Evolutionary conservation across 2,329 filamentous ascomycete genomes (phyloP), one percentile per base, ranked within the genome.

Genomic region (Pseudogymnoascus pannorum): DNA sequence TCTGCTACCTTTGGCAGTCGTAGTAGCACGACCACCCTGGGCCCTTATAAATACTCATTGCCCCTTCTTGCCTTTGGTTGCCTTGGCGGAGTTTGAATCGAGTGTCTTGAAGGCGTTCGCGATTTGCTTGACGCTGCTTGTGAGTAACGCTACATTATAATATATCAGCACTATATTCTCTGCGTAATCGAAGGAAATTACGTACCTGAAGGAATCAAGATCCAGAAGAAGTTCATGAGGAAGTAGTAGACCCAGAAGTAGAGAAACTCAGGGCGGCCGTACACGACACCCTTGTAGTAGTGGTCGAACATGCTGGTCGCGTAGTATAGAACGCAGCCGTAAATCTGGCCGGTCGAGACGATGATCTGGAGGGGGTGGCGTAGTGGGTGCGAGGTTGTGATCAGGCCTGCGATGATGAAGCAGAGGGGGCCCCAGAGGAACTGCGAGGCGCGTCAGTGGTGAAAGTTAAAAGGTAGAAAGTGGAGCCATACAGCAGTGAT

Each of bases 211-310:
- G 84, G 84, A 18, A 86, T 76, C 3, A 85, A 66, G 6, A 76
- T 82, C 85, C 85, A 87, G 1, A 84, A 83, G 35, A 79, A 71
- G 68, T 87, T 87, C 69, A 86, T 80, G 7, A 81, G 82, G 24
- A 83, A 76, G 64, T 84, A 87, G 67, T 87, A 87, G 20, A 81
- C 74, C 84, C 83, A 87, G 67, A 81, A 85, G 68, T 87, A 87
- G 22, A 83, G 67, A 31, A 76, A 73, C 71, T 87, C 85, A 4
- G 84, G 84, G 51, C 85, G 76, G 64, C 79, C 82, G 68, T 85
- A 82, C 20, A 75, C 75, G 12, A 78, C 70, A 2, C 78, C 79
- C 22, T 72, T 75, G 64, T 79, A 73, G 48, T 73, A 75, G 63
- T 76, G 71, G 65, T 84, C 81, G 61, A 77, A 75, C 65, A 78